Evolutionary conservation across 495 filamentous ascomycete species (phyloP).

Genomic region (Aspergillus diversus): DNA sequence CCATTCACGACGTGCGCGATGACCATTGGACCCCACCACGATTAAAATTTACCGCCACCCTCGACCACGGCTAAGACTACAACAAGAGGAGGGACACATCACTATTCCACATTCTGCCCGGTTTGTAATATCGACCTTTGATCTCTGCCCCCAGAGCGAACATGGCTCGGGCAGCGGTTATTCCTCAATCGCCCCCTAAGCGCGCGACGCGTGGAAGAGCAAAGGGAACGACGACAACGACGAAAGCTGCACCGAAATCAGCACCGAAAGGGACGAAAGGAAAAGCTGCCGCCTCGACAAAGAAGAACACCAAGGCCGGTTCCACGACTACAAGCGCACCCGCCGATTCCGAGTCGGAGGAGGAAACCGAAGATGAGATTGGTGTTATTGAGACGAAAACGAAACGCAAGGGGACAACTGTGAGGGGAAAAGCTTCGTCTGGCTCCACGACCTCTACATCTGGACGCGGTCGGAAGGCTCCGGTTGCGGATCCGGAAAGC

Average conservation of each 20-base stretch:
- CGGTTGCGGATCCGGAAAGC: conserved; percentile 14
- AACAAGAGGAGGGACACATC: neutral
- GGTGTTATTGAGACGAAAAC: conserved; percentile 31
- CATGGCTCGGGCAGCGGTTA: conserved; percentile 50
- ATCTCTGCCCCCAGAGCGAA: conserved; percentile 2
- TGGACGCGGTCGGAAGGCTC: conserved; percentile 27
- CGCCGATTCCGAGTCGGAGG: conserved; percentile 32
- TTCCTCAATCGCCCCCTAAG: conserved; percentile 41
- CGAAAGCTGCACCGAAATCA: conserved; percentile 25
- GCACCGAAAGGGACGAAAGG: conserved; percentile 27
- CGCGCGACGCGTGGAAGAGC: conserved; percentile 37
- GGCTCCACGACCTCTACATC: conserved; percentile 20
- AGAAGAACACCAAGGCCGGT: conserved; percentile 11
- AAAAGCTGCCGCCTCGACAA: conserved; percentile 23
- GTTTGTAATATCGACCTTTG: conserved; percentile 4
- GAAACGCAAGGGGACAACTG: conserved; percentile 22
- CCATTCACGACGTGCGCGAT: conserved; percentile 13
- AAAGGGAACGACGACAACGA: conserved; percentile 26
- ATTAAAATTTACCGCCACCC: neutral
- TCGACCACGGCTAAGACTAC: neutral
- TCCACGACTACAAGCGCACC: conserved; percentile 6
- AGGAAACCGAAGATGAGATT: conserved; percentile 47
- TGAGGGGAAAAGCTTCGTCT: conserved; percentile 25
- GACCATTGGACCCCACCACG: conserved; percentile 10
- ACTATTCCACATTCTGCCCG: neutral